Evolutionary conservation across 2,329 filamentous ascomycete genomes (phyloP).

Genomic region (Furcasterigmium furcatum): DNA sequence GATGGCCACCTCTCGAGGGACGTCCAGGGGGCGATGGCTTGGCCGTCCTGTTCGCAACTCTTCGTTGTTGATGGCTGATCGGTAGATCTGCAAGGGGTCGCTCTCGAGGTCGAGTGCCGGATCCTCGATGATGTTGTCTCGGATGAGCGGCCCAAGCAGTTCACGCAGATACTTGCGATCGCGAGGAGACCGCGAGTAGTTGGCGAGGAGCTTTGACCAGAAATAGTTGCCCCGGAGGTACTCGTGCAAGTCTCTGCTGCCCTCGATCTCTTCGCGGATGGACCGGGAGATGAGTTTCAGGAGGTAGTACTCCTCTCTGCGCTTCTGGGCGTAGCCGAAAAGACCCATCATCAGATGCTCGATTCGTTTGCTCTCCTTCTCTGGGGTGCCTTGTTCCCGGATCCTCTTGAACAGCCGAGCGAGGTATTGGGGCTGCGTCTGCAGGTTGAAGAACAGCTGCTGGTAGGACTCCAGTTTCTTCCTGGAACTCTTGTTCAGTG

Average conservation of each 20-base stretch:
- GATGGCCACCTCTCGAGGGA: conserved; percentile 91
- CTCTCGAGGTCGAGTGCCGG: conserved; percentile 89
- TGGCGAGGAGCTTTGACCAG: conserved; percentile 82
- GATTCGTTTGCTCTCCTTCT: conserved; percentile 90
- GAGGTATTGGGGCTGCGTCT: conserved; percentile 94
- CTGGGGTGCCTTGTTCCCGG: conserved; percentile 77
- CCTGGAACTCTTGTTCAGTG: conserved; percentile 92
- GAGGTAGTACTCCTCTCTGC: conserved; percentile 94
- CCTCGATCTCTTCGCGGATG: conserved; percentile 81
- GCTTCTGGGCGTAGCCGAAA: conserved; percentile 96
- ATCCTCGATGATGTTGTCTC: conserved; percentile 91
- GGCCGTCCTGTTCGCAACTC: conserved; percentile 87
- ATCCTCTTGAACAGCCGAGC: conserved; percentile 82
- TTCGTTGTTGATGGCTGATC: conserved; percentile 93
- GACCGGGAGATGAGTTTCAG: conserved; percentile 83
- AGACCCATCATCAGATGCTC: conserved; percentile 94
- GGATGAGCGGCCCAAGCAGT: conserved; percentile 78
- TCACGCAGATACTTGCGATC: conserved; percentile 92
- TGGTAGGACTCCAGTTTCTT: conserved; percentile 97
- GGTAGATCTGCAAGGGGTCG: conserved; percentile 96
- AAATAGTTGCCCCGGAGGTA: conserved; percentile 89
- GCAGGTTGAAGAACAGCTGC: conserved; percentile 93
- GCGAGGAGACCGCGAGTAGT: conserved; percentile 85
- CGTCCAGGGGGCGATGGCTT: conserved; percentile 76
- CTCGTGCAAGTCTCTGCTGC: conserved; percentile 71